These are phyloP conservation scores for Venturia effusa DNA, from an alignment of 2,329 filamentous ascomycete species.

Conservation along the genomic window DNA sequence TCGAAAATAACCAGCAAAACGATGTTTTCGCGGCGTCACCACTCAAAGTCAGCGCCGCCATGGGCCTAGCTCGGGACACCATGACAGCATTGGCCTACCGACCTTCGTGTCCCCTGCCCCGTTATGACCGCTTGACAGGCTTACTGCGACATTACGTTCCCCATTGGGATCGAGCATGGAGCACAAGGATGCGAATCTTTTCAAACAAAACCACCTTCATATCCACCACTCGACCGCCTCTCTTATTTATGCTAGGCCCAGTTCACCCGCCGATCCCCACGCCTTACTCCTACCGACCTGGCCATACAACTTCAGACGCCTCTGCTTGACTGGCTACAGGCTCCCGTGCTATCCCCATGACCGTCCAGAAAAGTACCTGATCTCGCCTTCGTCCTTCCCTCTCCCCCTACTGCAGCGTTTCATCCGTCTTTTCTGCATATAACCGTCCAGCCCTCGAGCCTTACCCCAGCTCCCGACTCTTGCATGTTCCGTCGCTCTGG, in stretches of 20 bases:
- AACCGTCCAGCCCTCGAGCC: not conserved
- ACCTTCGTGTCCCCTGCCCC: not conserved
- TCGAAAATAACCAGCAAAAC: slow-evolving; percentile 1
- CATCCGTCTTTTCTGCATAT: not conserved
- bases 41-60: not conserved
- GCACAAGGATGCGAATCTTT: not conserved
- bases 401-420: too few species aligned
- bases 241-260: not conserved
- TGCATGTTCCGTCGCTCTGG: not conserved
- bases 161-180: not conserved
- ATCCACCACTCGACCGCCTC: not conserved
- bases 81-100: not conserved
- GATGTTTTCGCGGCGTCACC: not conserved
- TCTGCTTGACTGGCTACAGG: too few species aligned
- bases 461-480: not conserved
- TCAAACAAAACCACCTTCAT: not conserved
- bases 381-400: not conserved
- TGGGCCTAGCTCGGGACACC: not conserved
- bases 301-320: not conserved
- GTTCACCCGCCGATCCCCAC: not conserved
- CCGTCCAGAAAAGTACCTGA: not conserved
- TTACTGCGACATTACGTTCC: not conserved
- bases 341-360: not conserved
- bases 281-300: not conserved
- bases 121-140: not conserved